These are phyloP conservation scores for Iberis amara DNA, from an alignment of 441 rosid species.

Conservation along the genomic window DNA sequence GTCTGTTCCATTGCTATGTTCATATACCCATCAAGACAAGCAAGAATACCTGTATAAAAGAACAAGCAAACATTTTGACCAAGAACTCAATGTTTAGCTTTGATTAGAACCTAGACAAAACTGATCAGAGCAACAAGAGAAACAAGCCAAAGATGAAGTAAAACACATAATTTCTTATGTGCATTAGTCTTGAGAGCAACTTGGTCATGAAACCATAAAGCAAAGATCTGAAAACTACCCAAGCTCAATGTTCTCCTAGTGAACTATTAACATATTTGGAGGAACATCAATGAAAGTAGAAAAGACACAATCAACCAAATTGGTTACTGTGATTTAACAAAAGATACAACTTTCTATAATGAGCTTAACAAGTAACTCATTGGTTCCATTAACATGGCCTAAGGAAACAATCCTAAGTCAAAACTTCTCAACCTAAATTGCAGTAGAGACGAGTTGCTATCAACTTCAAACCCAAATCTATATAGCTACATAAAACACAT, in stretches of 20 bases:
- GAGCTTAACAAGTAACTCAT: neutral
- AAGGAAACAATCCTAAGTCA: neutral
- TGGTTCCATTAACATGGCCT: neutral
- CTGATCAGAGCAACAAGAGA: neutral
- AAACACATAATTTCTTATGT: neutral
- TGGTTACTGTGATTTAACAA: no score
- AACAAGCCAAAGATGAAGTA: neutral
- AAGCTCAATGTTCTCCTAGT: no score
- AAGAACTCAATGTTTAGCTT: neutral
- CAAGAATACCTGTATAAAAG: slow-evolving; percentile 28
- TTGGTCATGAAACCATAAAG: no score
- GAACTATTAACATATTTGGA: no score
- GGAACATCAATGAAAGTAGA: no score
- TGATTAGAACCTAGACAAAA: neutral
- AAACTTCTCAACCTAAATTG: no score
- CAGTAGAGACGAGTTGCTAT: no score
- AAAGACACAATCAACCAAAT: no score
- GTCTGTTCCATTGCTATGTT: slow-evolving; percentile 90
- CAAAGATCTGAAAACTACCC: no score
- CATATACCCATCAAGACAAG: slow-evolving; percentile 87
- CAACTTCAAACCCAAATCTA: no score
- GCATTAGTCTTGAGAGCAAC: no score
- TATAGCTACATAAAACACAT: neutral
- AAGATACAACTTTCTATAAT: no score
- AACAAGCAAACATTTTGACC: neutral